phyloP scores from a whole-genome alignment of 73 alveolate genomes.

The Breviolum minutum region DNA sequence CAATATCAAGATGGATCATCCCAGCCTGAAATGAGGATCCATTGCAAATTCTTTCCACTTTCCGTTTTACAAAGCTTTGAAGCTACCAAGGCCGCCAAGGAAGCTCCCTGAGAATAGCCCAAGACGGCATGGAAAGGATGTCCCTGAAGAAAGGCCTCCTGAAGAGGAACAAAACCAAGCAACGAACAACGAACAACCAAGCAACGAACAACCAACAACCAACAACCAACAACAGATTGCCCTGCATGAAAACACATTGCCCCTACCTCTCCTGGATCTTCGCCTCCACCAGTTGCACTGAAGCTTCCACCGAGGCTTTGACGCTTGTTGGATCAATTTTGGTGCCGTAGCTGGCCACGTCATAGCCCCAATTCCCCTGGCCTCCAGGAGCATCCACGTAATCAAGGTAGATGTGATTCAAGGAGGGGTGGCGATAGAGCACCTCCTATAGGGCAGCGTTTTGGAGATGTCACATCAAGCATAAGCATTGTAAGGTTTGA shows the following conservation, averaged over 20 bases:
- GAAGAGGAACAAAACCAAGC: too few relatives aligned
- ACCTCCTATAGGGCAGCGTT: background rate
- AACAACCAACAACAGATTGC: too few relatives aligned
- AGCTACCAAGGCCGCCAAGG: slow-evolving; percentile 11
- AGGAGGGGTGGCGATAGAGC: background rate
- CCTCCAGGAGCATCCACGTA: background rate
- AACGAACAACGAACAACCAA: background rate
- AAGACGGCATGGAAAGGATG: background rate
- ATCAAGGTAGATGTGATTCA: background rate
- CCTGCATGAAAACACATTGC: too few relatives aligned
- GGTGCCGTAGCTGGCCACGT: background rate
- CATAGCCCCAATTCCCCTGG: background rate
- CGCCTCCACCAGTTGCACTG: background rate
- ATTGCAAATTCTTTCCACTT: background rate
- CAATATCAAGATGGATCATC: too few relatives aligned
- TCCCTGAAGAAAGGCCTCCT: background rate
- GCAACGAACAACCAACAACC: background rate
- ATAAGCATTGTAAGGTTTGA: too few relatives aligned
- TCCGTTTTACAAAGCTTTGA: background rate
- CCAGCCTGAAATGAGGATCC: background rate
- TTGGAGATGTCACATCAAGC: too few relatives aligned
- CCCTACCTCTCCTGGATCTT: background rate
- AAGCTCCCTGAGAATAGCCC: slow-evolving; percentile 7
- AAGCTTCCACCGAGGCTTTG: background rate
- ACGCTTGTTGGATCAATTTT: background rate